Evolutionary conservation across 345 rosid genomes (phyloP), one percentile per base, ranked within the genome.

Genomic region (Populus nigra): DNA sequence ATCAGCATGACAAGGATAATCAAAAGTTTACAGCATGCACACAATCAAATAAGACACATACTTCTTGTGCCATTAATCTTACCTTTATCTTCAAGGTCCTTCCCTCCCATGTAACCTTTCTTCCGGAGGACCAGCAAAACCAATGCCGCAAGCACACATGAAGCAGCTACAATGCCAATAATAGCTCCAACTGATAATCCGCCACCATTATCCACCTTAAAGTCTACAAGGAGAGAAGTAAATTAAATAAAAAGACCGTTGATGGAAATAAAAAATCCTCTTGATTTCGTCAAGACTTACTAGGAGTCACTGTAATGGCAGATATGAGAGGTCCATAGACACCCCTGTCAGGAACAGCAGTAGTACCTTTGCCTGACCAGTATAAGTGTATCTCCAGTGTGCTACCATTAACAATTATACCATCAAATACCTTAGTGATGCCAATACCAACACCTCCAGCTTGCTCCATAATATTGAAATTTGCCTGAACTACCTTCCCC

Each of bases 261-360:
- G 72, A 74, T 43, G 10, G 22, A 38, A 1, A 31, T 2, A 18
- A 41, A 53, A 67, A 39, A 15, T 55, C 39, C 7, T 27, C 43
- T 27, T 61, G 57, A 36, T 69, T 20, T 31, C 43, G 57, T 76
- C 12, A 31, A 23, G n/a, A 71, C 97, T 80, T 84, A 93, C 98
- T 89, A 11, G 94, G 93, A 69, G 92, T 90, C 59, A 95, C 81
- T 15, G 90, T 77, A 70, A 90, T 90, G 59, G 90, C 99, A 17
- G 94, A 91, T 79, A 95, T 90, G 69, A 95, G 94, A 76, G 99
- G 99, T 38, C 98, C 99, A 71, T 93, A 88, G 62, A 84, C 89
- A 49, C 92, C 93, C 74, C 93, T 74, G 1, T 65, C 78, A 10
- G 99, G 99, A 78, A 95, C 38, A 6, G 88, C 79, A 25, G 72